Evolutionary conservation across 768 basidiomycete genomes (phyloP), one percentile per base, ranked within the genome.

Genomic region (Lepiota subincarnata): DNA sequence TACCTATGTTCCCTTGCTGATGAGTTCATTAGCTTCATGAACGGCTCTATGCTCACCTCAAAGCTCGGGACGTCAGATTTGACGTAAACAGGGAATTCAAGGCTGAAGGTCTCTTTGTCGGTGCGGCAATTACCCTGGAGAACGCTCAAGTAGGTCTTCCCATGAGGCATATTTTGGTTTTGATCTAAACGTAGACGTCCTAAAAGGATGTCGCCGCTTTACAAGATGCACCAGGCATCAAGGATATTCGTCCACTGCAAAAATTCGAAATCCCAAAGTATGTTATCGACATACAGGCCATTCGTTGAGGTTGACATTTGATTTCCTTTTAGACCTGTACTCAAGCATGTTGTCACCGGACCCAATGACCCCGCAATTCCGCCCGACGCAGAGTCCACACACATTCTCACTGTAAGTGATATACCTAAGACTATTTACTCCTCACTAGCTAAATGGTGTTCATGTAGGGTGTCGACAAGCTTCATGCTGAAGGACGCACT

Each of bases 401-500:
- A 84, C 58, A 64, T 80, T 43, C 57, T 81, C 47, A 83, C 79
- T 24, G 83, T 81, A 57, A 56, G 70, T 62, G n/a, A 28, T 38
- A 55, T 22, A 4, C 22, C 5, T 18, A 26, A 48, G 24, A 35
- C 43, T 31, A 42, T 4, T n/a, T n/a, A n/a, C 38, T 8, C 10
- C 16, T n/a, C 12, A 39, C 26, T 19, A 16, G n/a, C 13, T 35
- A 50, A 42, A 22, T 43, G 24, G 24, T 40, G 35, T 31, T 1
- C 43, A 11, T 38, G 28, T 20, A 82, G 80, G 80, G 83, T 16
- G 85, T 86, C 1, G 80, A 86, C 59, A 79, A 77, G 55, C 72
- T 86, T 16, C 86, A 88, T 61, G 81, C 82, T 4, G 61, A 75
- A 56, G 85, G 84, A 0, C 74, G 82, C 60, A 72, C 73, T 22